A percentile compares a stretch with the other conserved stretches of the same genome.
phyloP scores from a whole-genome alignment of 2,329 filamentous ascomycete species.

The Chaetomiaceae sp. region DNA sequence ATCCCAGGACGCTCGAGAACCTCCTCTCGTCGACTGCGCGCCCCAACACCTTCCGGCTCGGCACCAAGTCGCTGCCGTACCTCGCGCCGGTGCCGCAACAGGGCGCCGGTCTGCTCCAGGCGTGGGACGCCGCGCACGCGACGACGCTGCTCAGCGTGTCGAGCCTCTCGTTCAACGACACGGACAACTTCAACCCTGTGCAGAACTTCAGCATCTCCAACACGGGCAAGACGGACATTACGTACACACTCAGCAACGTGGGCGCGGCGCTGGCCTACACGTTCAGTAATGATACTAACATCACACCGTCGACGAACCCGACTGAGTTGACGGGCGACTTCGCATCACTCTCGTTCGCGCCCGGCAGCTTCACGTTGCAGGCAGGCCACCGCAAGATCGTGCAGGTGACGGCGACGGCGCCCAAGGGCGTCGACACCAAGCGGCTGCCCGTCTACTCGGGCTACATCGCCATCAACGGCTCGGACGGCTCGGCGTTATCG shows the following conservation, averaged over 20 bases:
- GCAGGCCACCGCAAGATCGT: constrained; percentile 40
- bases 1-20: constrained; percentile 44
- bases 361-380: constrained; percentile 36
- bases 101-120: constrained; percentile 54
- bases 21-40: constrained; percentile 45
- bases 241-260: constrained; percentile 46
- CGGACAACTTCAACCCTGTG: constrained; percentile 45
- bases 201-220: constrained; percentile 53
- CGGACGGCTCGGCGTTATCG: constrained; percentile 34
- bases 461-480: constrained; percentile 40
- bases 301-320: constrained; percentile 39
- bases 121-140: constrained; percentile 51
- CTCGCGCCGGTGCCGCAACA: constrained; percentile 55
- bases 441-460: constrained; percentile 44
- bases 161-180: constrained; percentile 60
- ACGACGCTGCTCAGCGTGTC: constrained; percentile 48
- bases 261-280: constrained; percentile 51
- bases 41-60: constrained; percentile 44
- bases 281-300: constrained; percentile 31
- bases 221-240: constrained; percentile 40
- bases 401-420: constrained; percentile 40
- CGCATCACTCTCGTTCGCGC: constrained; percentile 38
- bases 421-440: constrained; percentile 31
- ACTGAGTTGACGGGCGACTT: constrained; percentile 37
- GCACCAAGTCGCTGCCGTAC: constrained; percentile 29